Evolutionary conservation across 1,139 yeast genomes (phyloP).

Genomic region (Hyphopichia pseudoburtonii): DNA sequence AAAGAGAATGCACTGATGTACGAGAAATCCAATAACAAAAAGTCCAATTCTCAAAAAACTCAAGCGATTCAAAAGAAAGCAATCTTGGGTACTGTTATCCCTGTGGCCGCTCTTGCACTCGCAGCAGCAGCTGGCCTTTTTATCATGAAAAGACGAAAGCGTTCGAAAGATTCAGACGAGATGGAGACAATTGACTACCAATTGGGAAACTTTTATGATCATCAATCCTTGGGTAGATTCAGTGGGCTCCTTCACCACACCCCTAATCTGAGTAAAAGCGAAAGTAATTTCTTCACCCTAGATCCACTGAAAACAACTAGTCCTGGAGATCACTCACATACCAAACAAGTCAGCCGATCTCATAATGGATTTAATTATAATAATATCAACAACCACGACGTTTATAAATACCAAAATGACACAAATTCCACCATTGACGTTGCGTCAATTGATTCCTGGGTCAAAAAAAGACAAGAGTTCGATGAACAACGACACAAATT

Average conservation of each 20-base stretch:
- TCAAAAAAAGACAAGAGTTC: slow-evolving; percentile 48
- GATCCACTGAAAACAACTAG: not conserved
- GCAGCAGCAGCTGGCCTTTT: slow-evolving; percentile 17
- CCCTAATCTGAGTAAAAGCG: not conserved
- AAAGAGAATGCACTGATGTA: slow-evolving; percentile 11
- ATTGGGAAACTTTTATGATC: slow-evolving; percentile 28
- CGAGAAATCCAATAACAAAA: not conserved
- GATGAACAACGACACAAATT: slow-evolving; percentile 29
- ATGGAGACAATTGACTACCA: slow-evolving; percentile 35
- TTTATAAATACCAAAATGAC: slow-evolving; percentile 26
- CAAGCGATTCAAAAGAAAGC: slow-evolving; percentile 24
- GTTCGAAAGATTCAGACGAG: slow-evolving; percentile 18
- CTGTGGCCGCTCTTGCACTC: slow-evolving; percentile 24
- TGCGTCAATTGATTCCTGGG: slow-evolving; percentile 51
- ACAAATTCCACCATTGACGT: slow-evolving; percentile 39
- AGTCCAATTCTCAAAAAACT: slow-evolving; percentile 1
- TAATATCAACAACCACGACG: slow-evolving; percentile 19
- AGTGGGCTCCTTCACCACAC: slow-evolving; percentile 1
- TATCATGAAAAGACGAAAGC: slow-evolving; percentile 21
- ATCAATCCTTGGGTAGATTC: slow-evolving; percentile 2
- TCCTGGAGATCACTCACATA: not conserved
- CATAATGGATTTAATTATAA: slow-evolving; percentile 12
- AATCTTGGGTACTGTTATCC: slow-evolving; percentile 38
- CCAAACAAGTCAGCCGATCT: not conserved
- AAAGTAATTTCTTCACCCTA: not conserved